Base-by-base conservation (phyloP, 352 stramenopile genomes). In the Phytopythium montanum region DNA sequence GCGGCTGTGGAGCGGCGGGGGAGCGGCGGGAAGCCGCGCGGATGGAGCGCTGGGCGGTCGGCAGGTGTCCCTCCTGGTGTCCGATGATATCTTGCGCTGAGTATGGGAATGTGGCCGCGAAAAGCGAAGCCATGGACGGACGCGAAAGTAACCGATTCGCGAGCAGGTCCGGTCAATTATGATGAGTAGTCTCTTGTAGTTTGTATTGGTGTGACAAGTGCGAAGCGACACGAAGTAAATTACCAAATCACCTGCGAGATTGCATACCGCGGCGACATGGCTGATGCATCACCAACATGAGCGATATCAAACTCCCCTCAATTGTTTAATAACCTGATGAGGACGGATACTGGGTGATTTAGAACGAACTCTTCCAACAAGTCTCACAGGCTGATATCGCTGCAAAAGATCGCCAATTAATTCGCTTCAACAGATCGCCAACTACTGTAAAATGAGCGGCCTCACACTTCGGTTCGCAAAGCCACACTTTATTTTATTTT, bases 121-220 rank as follows among this genome's bases (percentile, higher is more conserved):
- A 46, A 46, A 46, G 39, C 23, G 39, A 46, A 46, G 39, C 39
- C 39, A 46, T 46, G 39, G 39, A 1, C 1, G 19, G 14, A 12
- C 33, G 5, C 19, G 18, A 23, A 21, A 18, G 39, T 25, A 46
- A 46, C 19, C 38, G 21, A 21, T 50, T 31, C 13, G 10, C 21
- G n/a, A 31, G n/a, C n/a, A 50, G 42, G 42, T 50, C 42, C 39
- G n/a, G 42, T 50, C n/a, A 50, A 31, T 50, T 50, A 50, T 31
- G 41, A 23, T 18, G 2, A 29, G 2, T 6, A 8, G 14, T 6
- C 2, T 16, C 33, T 38, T 38, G 33, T 0, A 1, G 8, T 38
- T 38, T 38, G 33, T 38, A 38, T 16, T 16, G 33, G 8, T 38
- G 33, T 38, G 33, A 38, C 33, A 19, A 31, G 42, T 29, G 21